These are phyloP conservation scores for Fusarium cicatricum DNA, from an alignment of 2,329 filamentous ascomycete species.

Conservation along the genomic window DNA sequence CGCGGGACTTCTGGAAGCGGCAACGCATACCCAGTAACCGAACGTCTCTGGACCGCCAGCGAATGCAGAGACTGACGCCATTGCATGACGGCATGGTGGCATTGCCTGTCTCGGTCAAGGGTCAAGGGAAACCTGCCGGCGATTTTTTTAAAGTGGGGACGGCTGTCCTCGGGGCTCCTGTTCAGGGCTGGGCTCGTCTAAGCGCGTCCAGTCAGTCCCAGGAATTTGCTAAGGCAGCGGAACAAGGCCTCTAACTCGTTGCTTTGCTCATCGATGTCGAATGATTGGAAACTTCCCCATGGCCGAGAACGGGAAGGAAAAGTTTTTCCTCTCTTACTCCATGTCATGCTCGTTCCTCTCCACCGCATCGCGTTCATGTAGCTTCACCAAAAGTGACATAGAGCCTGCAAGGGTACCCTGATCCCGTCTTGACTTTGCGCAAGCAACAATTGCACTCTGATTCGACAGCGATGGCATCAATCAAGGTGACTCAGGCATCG, in stretches of 20 bases:
- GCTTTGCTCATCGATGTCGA: slow-evolving; percentile 10
- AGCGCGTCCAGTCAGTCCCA: slow-evolving; percentile 8
- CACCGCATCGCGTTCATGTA: slow-evolving; percentile 12
- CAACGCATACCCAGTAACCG: slow-evolving; percentile 20
- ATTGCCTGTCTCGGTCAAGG: slow-evolving; percentile 36
- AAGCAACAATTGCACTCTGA: slow-evolving; percentile 18
- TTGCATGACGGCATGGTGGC: slow-evolving; percentile 41
- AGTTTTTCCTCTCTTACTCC: slow-evolving; percentile 21
- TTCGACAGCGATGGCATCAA: slow-evolving; percentile 27
- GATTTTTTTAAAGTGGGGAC: slow-evolving; percentile 12
- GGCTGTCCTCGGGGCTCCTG: slow-evolving; percentile 23
- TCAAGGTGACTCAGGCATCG: slow-evolving; percentile 35
- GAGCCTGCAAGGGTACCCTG: slow-evolving; percentile 31
- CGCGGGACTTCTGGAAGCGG: slow-evolving; percentile 42
- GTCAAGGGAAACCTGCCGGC: slow-evolving; percentile 11
- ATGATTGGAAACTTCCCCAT: slow-evolving; percentile 12
- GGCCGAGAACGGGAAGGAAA: slow-evolving; percentile 35
- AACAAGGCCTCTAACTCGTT: slow-evolving; percentile 17
- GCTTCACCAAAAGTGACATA: slow-evolving; percentile 14
- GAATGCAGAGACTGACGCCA: slow-evolving; percentile 40
- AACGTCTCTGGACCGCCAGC: slow-evolving; percentile 11
- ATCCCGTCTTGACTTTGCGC: slow-evolving; percentile 7
- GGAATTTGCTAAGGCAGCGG: slow-evolving; percentile 20
- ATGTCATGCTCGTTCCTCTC: slow-evolving; percentile 9
- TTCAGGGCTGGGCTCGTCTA: slow-evolving; percentile 23